Base-by-base conservation (phyloP, 805 yeast species). In the Metschnikowia chrysomelidarum region DNA sequence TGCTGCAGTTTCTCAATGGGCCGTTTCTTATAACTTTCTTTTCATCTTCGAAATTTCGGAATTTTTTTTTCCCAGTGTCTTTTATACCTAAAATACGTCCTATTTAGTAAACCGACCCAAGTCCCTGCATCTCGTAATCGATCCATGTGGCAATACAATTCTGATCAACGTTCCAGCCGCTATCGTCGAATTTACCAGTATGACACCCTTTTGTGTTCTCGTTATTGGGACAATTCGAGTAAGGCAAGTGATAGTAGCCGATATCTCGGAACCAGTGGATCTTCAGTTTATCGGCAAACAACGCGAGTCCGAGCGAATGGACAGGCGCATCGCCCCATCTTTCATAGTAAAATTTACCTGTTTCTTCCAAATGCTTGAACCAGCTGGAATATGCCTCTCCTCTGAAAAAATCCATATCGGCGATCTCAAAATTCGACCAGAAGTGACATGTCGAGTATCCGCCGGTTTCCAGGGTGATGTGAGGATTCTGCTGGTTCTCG, bases 241-340 rank as follows among this genome's bases (percentile, higher is more conserved):
- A 87, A 1, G 95, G 95, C 37, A 64, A 67, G 56, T 86, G 95
- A 35, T 63, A 66, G 54, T 86, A 85, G 0, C 93, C 94, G 34
- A 86, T 80, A 51, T 85, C 94, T 54, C 87, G 73, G 55, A 88
- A 88, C 93, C 95, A 87, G 54, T 87, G 96, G 23, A 87, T 70
- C 35, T 73, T 69, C 7, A 65, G 56, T 47, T 75, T 80, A 48
- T 82, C 87, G 6, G 81, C 85, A 54, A 87, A 84, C 33, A 86
- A 54, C 6, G 78, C 75, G 22, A 86, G 59, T 0, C 91, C 95
- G 27, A 87, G 51, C 3, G 88, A 77, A 55, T 86, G 93, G 1
- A 87, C 93, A 0, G 95, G 95, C 0, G 95, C 95, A 63, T 87
- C 96, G 3, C 95, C 95, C 95, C 95, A 87, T 38, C 95, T 62